Evolutionary conservation across 192 early-diverging fungal species (phyloP), one percentile per base, ranked within the genome.

Genomic region (Backusella liffmaniae): DNA sequence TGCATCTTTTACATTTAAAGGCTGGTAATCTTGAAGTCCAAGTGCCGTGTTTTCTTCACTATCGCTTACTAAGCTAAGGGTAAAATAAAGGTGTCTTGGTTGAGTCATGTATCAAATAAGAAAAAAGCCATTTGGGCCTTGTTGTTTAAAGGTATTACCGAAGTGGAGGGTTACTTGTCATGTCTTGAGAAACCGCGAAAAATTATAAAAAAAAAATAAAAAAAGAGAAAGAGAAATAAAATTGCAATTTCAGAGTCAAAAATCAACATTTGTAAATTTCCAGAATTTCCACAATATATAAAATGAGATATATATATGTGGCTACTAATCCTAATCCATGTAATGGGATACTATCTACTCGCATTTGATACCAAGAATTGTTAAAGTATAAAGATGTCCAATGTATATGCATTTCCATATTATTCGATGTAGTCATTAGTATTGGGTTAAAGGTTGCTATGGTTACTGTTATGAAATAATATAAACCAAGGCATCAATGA

Each of bases 1-100:
- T 0, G 98, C 98, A 76, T 99, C 97, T 73, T 90, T 92, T 1
- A 99, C 98, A 77, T 96, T 95, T 35, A 96, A 82, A 12, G 89
- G 87, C 46, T 84, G 79, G 72, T 85, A 85, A 15, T 69, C 76
- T 26, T 51, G 35, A 62, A 62, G 0, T 8, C 26, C 56, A 62
- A 13, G 23, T 3, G 8, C 26, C 56, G 56, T 29, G 23, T 29
- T 62, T 62, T 62, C 56, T 59, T 59, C 53, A 59, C 21, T 26
- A 59, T 59, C 53, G 23, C 53, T 29, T 59, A 9, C 7, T 21
- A 59, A 59, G 53, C 53, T 59, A 59, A 26, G 16, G 10, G 2
- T 12, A 29, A 26, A 62, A 26, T 3, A 62, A 62, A 29, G 10
- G 23, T 29, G 42, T 44, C 13, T 39, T 39, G 42, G 12, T 16